Percentiles rank a stretch among this genome's conserved stretches.
Evolutionary conservation across 1,284 basidiomycete species (phyloP).

Genomic region (Moesziomyces sp.): DNA sequence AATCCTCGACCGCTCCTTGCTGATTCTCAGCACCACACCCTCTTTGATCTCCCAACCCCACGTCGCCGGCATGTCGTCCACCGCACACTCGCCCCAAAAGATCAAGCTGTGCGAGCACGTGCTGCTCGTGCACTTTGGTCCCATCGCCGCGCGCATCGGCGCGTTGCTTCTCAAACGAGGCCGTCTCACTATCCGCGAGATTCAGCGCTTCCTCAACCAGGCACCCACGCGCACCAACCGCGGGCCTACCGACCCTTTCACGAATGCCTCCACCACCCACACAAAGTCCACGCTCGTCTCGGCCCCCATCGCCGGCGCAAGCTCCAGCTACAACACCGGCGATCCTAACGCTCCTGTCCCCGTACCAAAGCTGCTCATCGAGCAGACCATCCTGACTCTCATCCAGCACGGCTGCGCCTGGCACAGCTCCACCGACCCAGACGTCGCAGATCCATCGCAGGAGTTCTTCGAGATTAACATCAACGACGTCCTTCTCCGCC

Average conservation of each 20-base stretch:
- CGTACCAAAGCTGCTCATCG: conserved; percentile 75
- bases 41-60: neutral
- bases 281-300: conserved; percentile 32
- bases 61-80: conserved; percentile 21
- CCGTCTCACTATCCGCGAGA: conserved; percentile 76
- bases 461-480: conserved; percentile 69
- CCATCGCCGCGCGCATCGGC: conserved; percentile 78
- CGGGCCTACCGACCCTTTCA: conserved; percentile 37
- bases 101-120: conserved; percentile 77
- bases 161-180: conserved; percentile 86
- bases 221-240: conserved; percentile 36
- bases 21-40: too few relatives aligned
- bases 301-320: conserved; percentile 34
- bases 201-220: conserved; percentile 62
- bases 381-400: conserved; percentile 81
- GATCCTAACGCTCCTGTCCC: conserved; percentile 74
- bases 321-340: conserved; percentile 37
- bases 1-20: too few relatives aligned
- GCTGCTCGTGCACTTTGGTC: conserved; percentile 81
- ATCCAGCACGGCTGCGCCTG: conserved; percentile 82
- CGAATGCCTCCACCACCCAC: conserved; percentile 13
- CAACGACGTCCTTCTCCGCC: conserved; percentile 65
- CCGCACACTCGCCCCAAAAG: conserved; percentile 59
- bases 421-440: conserved; percentile 61
- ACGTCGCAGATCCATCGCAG: conserved; percentile 27